Base-by-base conservation (phyloP, 331 rosid genomes). In the Telfairia occidentalis region DNA sequence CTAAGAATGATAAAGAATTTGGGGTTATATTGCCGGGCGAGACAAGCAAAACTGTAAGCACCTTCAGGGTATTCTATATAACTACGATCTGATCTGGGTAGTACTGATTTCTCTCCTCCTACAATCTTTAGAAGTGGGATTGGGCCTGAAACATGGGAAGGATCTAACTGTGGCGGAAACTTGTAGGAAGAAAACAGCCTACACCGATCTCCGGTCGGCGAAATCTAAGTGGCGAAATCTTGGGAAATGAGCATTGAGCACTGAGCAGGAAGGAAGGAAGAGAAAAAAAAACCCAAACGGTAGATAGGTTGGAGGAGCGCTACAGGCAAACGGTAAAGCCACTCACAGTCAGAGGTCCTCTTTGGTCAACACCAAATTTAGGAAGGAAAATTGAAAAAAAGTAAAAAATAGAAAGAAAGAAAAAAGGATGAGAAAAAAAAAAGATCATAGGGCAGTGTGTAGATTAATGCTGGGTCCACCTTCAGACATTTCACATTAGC, bases 21-120 rank as follows among this genome's bases (percentile, higher is more conserved):
- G 43, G 55, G 48, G 79, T 23, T 55, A 80, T 78, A 78, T 76
- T 81, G 90, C 84, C 80, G n/a, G n/a, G 89, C 67, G 82, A 79
- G 85, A 65, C 75, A 55, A n/a, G 49, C 32, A 73, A 28, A 74
- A 67, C 26, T 74, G 73, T 42, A 53, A 13, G 9, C 50, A 45
- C 45, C 16, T 16, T 78, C 52, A 45, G 43, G 53, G 80, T 74
- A 54, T 70, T 46, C 32, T 72, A 48, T n/a, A 52, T 2, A 42
- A 19, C 37, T 73, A 54, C 45, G 55, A 71, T 71, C 76, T 16
- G 55, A 71, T 71, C 76, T 16, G 28, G 30, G 60, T 49, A 18
- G 23, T 49, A 9, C 35, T 24, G 73, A 40, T 67, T 9, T 18
- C 8, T 58, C 11, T 58, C 19, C 35, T 26, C 7, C 35, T 57